Conservation (phyloP, 192 early-diverging fungal species). For the Podila epicladia region DNA sequence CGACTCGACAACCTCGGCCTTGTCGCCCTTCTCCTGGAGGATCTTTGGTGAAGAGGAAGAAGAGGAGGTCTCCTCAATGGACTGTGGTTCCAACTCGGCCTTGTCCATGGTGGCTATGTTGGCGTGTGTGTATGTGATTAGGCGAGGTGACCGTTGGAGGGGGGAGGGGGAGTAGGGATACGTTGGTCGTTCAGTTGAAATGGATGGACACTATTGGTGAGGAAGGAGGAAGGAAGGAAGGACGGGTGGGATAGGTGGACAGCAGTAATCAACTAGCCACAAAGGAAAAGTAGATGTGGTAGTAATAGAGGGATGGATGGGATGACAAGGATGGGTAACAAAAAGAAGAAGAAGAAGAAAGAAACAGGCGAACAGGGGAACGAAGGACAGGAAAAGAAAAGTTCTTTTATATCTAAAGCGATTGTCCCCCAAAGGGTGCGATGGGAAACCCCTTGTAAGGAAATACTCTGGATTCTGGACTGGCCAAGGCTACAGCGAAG, state of each 20-base stretch:
- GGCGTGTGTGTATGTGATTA: background rate
- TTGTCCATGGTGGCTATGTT: constrained; percentile 21
- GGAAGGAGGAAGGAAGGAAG: background rate
- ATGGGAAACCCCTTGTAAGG: too few relatives aligned
- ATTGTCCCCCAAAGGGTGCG: too few relatives aligned
- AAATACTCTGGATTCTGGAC: too few relatives aligned
- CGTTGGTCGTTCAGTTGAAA: background rate
- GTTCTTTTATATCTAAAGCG: too few relatives aligned
- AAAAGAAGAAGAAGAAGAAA: constrained; percentile 3
- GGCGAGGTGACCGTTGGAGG: background rate
- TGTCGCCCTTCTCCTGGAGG: background rate
- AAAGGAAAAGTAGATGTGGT: background rate
- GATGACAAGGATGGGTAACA: background rate
- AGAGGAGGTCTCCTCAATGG: constrained; percentile 8
- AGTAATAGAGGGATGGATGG: background rate
- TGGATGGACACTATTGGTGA: background rate
- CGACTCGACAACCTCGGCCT: background rate
- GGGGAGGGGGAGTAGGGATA: background rate
- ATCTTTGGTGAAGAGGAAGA: constrained; percentile 11
- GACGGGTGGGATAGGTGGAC: background rate
- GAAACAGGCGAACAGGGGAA: background rate
- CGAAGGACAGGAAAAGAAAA: too few relatives aligned
- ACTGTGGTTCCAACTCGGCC: constrained; percentile 14
- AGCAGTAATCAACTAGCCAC: background rate
- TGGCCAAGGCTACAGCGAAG: too few relatives aligned